Base-by-base conservation (phyloP, 441 rosid species). In the Flueggea neowawraea region DNA sequence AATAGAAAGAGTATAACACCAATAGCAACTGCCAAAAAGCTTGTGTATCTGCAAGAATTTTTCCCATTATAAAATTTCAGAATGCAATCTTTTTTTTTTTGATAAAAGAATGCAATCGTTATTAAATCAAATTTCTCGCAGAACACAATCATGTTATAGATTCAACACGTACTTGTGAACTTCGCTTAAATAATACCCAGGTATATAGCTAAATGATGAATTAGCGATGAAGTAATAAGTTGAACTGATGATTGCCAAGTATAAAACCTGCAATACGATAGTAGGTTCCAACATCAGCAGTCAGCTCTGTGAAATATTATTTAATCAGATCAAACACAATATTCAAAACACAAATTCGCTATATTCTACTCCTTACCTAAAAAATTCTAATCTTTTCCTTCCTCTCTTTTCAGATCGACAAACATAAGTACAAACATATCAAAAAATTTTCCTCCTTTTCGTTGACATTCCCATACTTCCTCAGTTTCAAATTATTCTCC, bases 111-210 rank as follows among this genome's bases (percentile, higher is more conserved):
- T n/a, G 43, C 28, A 55, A 45, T 43, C 28, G 51, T 6, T 16
- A 28, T n/a, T 32, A 22, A 11, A 64, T 45, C n/a, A 68, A 65
- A 3, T 3, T n/a, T 16, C n/a, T 39, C 33, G 43, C 50, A 50
- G 17, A 51, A 45, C 7, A 56, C 13, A n/a, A 56, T 6, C 14
- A 39, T 12, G 12, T 31, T n/a, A 4, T 4, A 4, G 17, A 31
- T n/a, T 17, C 54, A 48, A 44, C 28, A 58, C 33, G 48, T 80
- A 87, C 98, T 81, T 87, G 81, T 94, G 97, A 71, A 76, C 61
- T 75, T 68, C 88, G 74, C 96, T 82, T 63, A 91, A 58, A 75
- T 94, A 94, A 70, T 89, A 86, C 49, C 96, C 96, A 68, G 97
- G 97, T 52, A 94, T 80, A 64, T 89, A 91, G 72, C 59, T 62